Base-by-base conservation (phyloP, 2,329 filamentous ascomycete species). In the Colletotrichum tanaceti region DNA sequence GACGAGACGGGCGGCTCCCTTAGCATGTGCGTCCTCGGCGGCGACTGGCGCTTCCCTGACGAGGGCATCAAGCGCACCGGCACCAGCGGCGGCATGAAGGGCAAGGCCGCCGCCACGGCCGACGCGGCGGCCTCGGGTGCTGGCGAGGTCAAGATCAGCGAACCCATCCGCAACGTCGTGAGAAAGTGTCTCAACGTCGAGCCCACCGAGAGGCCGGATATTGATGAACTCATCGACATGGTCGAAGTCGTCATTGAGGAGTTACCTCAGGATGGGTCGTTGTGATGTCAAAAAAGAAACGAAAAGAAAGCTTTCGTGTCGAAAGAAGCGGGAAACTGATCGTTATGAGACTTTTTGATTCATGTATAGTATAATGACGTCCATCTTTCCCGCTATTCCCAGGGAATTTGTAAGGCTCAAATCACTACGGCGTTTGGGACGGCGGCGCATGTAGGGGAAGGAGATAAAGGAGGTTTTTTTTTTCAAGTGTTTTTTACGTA, bases 11-110 rank as follows among this genome's bases (percentile, higher is more conserved):
- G 96, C 72, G 96, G 96, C 52, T 96, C 92, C 72, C 83, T 99
- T 72, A 97, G 92, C 73, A 92, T 98, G 73, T 98, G 95, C 78
- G 93, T 98, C 20, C 83, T 97, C 18, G 93, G 94, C 69, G 96
- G 95, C 46, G 95, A 98, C 80, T 99, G 96, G 95, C 87, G 94
- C 59, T 99, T 98, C 79, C 96, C 96, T 0, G 94, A 97, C 74
- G 94, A 98, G 77, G 90, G 90, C 0, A 78, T 81, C 65, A 83
- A 81, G 75, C 80, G 81, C 61, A 83, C 82, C 70, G 83, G 81
- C 69, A 80, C 72, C 22, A 71, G 69, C 50, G 72, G 77, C n/a
- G 77, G 77, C 13, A 74, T 74, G 38, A 75, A 77, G 72, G 73
- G 70, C 49, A 67, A 67, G 68, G 66, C 71, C 16, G 71, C 71